phyloP scores from a whole-genome alignment of 2,329 filamentous ascomycete species.

The Colletotrichum tabaci region DNA sequence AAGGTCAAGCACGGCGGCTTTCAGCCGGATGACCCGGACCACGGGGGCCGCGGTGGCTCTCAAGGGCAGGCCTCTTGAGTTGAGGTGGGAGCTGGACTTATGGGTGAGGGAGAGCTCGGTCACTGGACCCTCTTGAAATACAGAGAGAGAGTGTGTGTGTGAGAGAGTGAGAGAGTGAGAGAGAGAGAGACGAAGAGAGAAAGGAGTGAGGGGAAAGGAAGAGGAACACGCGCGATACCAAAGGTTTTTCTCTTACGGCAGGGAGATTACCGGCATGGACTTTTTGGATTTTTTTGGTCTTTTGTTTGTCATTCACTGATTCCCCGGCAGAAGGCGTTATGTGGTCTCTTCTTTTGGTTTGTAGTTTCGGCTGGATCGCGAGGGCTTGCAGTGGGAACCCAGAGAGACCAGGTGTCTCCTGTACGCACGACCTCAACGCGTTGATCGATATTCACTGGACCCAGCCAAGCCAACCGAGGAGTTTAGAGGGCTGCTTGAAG shows the following conservation, averaged over 20 bases:
- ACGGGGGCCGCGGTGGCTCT: neutral
- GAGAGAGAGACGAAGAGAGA: too few relatives aligned
- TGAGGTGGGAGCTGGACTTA: too few relatives aligned
- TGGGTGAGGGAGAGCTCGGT: neutral
- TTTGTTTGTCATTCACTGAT: neutral
- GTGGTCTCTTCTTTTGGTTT: too few relatives aligned
- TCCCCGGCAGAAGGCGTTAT: neutral
- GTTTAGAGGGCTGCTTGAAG: neutral
- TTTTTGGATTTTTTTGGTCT: neutral
- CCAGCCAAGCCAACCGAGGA: neutral
- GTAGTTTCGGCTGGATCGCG: neutral
- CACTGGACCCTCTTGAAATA: neutral
- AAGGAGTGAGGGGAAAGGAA: neutral
- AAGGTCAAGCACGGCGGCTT: conserved; percentile 25
- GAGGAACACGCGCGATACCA: neutral
- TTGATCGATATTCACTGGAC: neutral
- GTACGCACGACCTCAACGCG: neutral
- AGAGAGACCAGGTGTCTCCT: neutral
- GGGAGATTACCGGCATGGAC: too few relatives aligned
- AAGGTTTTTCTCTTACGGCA: neutral
- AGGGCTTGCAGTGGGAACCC: neutral
- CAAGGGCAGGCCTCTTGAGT: conserved; percentile 17
- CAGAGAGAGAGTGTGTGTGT: neutral
- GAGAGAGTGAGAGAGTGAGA: too few relatives aligned
- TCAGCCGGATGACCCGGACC: conserved; percentile 22